Percentiles rank a stretch among this genome's conserved stretches.
These are phyloP conservation scores for Amauroascus verrucosus DNA, from an alignment of 2,329 filamentous ascomycete genomes.

Conservation along the genomic window DNA sequence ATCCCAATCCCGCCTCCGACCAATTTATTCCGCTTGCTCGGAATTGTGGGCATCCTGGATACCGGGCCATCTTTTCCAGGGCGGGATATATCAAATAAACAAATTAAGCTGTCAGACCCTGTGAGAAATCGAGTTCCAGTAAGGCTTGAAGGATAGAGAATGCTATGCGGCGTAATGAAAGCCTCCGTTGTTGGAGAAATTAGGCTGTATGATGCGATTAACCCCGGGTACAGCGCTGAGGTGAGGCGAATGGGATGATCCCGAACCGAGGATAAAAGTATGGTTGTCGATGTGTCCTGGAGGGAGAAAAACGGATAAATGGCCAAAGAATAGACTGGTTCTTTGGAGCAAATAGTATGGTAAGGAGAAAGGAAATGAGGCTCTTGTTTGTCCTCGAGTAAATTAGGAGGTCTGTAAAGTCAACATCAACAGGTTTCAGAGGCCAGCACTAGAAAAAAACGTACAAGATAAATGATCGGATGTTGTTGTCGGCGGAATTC, in stretches of 20 bases:
- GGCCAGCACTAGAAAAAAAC: constrained; percentile 12
- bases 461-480: constrained; percentile 47
- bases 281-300: constrained; percentile 39
- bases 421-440: not conserved
- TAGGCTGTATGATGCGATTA: constrained; percentile 45
- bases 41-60: constrained; percentile 38
- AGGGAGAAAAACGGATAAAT: constrained; percentile 47
- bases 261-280: constrained; percentile 43
- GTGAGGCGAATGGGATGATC: constrained; percentile 48
- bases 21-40: constrained; percentile 38
- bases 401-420: constrained; percentile 36
- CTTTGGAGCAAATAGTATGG: constrained; percentile 36
- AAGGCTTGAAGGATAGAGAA: constrained; percentile 41
- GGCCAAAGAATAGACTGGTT: constrained; percentile 45
- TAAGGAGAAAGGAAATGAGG: constrained; percentile 38
- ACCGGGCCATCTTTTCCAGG: constrained; percentile 39
- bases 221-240: constrained; percentile 43
- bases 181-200: constrained; percentile 47
- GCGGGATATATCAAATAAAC: constrained; percentile 46
- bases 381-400: constrained; percentile 33
- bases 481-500: constrained; percentile 41
- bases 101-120: constrained; percentile 45
- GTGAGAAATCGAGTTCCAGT: constrained; percentile 46
- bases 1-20: constrained; percentile 42
- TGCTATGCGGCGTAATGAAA: constrained; percentile 45